Evolutionary conservation across 2,329 filamentous ascomycete genomes (phyloP).

Genomic region (Akanthomyces dipterigenus): DNA sequence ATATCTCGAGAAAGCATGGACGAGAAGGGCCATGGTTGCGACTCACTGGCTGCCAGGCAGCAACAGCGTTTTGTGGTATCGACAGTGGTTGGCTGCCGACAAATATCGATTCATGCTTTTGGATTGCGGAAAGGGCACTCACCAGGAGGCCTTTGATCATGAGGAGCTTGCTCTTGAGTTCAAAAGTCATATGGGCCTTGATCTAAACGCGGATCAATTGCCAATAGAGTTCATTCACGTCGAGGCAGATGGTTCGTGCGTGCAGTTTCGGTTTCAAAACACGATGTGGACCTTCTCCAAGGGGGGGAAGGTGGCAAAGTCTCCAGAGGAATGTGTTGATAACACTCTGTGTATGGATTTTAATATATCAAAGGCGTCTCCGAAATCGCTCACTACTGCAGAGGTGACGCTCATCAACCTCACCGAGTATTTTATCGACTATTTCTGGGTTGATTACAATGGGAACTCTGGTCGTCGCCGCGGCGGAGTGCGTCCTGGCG

Average conservation of each 20-base stretch:
- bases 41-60: neutral
- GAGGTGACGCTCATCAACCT: neutral
- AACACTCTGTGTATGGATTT: too few relatives aligned
- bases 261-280: too few relatives aligned
- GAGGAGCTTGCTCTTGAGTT: neutral
- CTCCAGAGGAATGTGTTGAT: too few relatives aligned
- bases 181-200: too few relatives aligned
- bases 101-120: neutral
- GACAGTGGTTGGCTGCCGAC: neutral
- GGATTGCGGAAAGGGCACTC: neutral
- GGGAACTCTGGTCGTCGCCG: neutral
- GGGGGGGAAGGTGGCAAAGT: too few relatives aligned
- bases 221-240: too few relatives aligned
- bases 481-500: neutral
- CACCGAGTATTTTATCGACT: neutral
- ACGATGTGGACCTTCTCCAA: too few relatives aligned
- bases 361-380: neutral
- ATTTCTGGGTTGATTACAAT: neutral
- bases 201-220: too few relatives aligned
- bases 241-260: too few relatives aligned
- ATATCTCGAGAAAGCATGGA: neutral
- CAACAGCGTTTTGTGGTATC: slow-evolving; percentile 4
- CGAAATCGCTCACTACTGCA: neutral
- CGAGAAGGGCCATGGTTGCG: neutral
- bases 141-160: neutral